Conservation (phyloP, 345 rosid genomes). For the thale cress (Arabidopsis thaliana) region DNA sequence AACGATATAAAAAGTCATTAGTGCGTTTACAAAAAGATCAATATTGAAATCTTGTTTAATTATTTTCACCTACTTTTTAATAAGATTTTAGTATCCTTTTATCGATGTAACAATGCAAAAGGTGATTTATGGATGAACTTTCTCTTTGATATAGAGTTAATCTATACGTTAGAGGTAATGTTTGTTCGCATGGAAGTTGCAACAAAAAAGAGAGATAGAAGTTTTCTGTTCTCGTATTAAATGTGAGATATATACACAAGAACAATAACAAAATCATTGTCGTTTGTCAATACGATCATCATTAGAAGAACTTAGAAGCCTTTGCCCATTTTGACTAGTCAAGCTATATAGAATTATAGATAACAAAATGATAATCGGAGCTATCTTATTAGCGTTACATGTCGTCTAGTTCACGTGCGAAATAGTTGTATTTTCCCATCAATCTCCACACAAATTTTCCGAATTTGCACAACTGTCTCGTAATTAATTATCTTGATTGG, state of each 20-base stretch:
- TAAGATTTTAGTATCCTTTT: not conserved
- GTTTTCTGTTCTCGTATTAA: not conserved
- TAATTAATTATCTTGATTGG: not conserved
- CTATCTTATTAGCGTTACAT: constrained; percentile 15
- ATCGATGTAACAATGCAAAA: too few species aligned
- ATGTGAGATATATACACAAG: constrained; percentile 8
- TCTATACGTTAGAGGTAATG: not conserved
- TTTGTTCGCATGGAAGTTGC: not conserved
- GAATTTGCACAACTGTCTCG: not conserved
- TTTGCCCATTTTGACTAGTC: constrained; percentile 37
- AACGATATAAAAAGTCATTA: not conserved
- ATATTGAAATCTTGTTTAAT: not conserved
- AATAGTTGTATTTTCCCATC: constrained; percentile 10
- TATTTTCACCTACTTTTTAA: not conserved
- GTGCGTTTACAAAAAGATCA: not conserved
- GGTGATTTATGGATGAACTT: too few species aligned
- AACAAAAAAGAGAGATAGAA: not conserved
- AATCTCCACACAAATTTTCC: not conserved
- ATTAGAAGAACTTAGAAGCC: not conserved
- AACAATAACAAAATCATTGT: constrained; percentile 30
- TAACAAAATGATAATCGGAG: constrained; percentile 11
- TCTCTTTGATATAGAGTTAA: too few species aligned
- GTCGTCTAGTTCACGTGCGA: constrained; percentile 36
- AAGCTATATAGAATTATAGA: not conserved
- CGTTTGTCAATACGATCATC: constrained; percentile 31